phyloP scores from a whole-genome alignment of 257 asterid species.

The Haberlea rhodopensis region DNA sequence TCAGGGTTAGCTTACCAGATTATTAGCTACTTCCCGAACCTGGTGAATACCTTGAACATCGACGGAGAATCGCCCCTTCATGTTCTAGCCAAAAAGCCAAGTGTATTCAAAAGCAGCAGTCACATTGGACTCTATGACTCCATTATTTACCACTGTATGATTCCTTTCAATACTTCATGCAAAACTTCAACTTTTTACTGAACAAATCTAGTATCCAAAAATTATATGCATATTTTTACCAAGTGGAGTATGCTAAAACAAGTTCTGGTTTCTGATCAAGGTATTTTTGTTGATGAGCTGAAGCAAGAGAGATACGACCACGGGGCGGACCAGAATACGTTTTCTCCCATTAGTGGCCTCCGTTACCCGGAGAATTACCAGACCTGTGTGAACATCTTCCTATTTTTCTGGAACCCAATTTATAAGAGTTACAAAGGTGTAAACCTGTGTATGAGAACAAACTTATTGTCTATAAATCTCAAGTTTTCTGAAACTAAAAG shows the following conservation, averaged over 20 bases:
- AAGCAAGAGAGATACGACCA: background rate
- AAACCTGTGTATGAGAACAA: background rate
- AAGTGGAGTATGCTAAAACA: background rate
- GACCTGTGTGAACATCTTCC: constrained; percentile 33
- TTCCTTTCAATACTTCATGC: background rate
- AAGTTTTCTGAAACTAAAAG: too few species aligned
- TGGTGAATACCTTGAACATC: constrained; percentile 30
- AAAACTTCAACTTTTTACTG: too few species aligned
- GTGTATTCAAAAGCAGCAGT: constrained; percentile 41
- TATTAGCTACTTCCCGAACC: constrained; percentile 24
- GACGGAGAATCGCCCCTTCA: constrained; percentile 54
- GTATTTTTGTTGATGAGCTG: constrained; percentile 27
- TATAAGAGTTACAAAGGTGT: constrained; percentile 18
- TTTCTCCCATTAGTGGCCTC: background rate
- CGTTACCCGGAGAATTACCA: constrained; percentile 38
- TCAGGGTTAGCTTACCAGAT: constrained; percentile 43
- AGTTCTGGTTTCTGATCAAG: constrained; percentile 17
- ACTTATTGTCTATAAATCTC: too few species aligned
- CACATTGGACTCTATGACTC: constrained; percentile 32
- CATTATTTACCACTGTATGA: constrained; percentile 43
- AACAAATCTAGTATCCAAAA: too few species aligned
- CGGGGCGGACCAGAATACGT: background rate
- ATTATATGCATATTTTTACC: background rate
- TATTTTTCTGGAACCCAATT: constrained; percentile 28
- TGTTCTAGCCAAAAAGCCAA: constrained; percentile 49